phyloP scores from a whole-genome alignment of 2,329 filamentous ascomycete genomes.

The Calonectria pteridis region DNA sequence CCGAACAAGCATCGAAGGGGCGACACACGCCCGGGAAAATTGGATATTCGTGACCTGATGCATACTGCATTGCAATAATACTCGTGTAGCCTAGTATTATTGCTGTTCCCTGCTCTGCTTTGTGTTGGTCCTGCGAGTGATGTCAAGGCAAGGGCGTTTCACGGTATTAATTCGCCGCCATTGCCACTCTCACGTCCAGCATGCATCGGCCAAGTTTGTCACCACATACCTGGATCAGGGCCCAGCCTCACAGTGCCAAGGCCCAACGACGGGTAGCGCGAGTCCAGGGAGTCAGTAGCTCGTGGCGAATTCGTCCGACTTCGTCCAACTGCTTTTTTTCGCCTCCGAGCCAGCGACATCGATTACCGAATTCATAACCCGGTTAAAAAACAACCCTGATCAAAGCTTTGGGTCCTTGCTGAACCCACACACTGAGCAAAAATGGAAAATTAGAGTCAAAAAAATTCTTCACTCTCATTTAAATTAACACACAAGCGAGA shows the following conservation, averaged over 20 bases:
- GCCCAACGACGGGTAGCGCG: conserved; percentile 4
- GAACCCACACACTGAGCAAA: background rate
- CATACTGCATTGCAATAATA: background rate
- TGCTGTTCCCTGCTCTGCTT: background rate
- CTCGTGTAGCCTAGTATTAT: background rate
- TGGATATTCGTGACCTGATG: background rate
- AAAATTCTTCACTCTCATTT: background rate
- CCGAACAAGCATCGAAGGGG: background rate
- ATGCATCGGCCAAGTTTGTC: background rate
- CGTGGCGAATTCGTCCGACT: conserved; percentile 16
- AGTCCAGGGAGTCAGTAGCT: background rate
- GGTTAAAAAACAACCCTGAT: conserved; percentile 12
- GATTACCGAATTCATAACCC: conserved; percentile 16
- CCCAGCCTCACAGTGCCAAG: conserved; percentile 14
- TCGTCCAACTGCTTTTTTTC: background rate
- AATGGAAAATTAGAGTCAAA: background rate
- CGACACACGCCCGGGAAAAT: background rate
- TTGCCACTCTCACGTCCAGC: conserved; percentile 6
- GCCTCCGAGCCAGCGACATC: conserved; percentile 13
- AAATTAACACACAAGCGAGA: background rate
- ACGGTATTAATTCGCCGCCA: background rate
- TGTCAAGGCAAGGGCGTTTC: background rate
- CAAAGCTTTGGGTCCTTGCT: background rate
- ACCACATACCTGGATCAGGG: background rate
- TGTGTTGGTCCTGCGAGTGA: background rate